These are phyloP conservation scores for Skeletonema marinoi DNA, from an alignment of 108 stramenopile species.

Conservation along the genomic window DNA sequence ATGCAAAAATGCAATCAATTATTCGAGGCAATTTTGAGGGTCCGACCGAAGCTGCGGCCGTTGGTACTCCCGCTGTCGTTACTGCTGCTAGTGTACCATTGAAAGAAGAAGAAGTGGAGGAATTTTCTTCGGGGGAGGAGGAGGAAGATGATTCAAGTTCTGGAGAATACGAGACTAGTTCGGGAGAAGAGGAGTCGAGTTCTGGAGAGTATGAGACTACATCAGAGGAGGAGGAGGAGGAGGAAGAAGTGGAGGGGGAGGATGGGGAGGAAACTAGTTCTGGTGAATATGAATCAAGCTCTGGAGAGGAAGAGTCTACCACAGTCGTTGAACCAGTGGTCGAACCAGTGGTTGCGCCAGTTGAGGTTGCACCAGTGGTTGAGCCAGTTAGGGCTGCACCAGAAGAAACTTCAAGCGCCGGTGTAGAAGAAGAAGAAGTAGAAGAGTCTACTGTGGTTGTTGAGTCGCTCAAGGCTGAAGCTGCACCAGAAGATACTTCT, in stretches of 20 bases:
- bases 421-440: no score
- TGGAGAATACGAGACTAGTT: background rate
- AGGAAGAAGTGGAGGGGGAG: constrained; percentile 1
- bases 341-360: no score
- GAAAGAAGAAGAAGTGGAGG: constrained; percentile 4
- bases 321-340: background rate
- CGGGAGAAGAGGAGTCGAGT: constrained; percentile 6
- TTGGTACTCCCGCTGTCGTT: background rate
- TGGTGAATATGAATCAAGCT: no score
- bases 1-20: constrained; percentile 35
- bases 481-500: background rate
- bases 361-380: no score
- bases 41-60: background rate
- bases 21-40: constrained; percentile 16
- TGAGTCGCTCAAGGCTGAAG: background rate
- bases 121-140: background rate
- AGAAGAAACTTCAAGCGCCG: no score
- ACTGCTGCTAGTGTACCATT: background rate
- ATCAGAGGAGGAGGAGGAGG: background rate
- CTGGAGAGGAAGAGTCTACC: background rate
- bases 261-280: background rate
- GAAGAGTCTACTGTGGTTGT: background rate
- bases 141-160: background rate
- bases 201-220: background rate
- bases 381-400: no score